Evolutionary conservation across 2,329 filamentous ascomycete genomes (phyloP), one percentile per base, ranked within the genome.

Genomic region (Ceratocystis harringtonii): DNA sequence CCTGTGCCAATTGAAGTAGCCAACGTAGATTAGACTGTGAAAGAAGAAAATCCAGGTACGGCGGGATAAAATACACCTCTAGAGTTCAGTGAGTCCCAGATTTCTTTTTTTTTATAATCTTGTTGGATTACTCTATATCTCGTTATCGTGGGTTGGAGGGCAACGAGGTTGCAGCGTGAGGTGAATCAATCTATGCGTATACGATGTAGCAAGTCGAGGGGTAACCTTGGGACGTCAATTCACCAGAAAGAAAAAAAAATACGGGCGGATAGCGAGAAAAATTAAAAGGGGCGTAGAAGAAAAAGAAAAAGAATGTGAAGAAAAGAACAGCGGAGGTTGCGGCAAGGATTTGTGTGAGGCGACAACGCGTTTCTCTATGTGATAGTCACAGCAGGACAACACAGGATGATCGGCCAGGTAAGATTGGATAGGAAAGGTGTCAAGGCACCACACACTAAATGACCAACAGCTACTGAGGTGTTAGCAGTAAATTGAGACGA

Each of bases 381-480:
- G 55, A 58, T n/a, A 19, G 55, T 4, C 22, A 32, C 25, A 22
- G 19, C 52, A 30, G 52, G 22, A 57, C 25, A 30, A 41, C 36
- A 41, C 36, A 41, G 25, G n/a, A 30, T n/a, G 25, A 17, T 57
- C 19, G 52, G 22, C 22, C 55, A 58, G 30, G n/a, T 58, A 36
- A 36, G 55, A 58, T 58, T 36, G 55, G 32, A 58, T 58, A 28
- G 48, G 55, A 58, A 30, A 58, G 28, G 55, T 58, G 55, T 36
- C 28, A 36, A 19, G 28, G 25, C 48, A 28, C 48, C 48, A 52
- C 48, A 28, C 48, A 52, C 48, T 52, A 52, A 52, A 52, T 28
- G 25, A 52, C 22, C 48, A 52, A 52, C 48, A 52, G 55, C 55
- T 58, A 30, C 55, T 10, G 28, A 30, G 8, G 28, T 19, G 55